phyloP scores from a whole-genome alignment of 83 land plant species.

The Diphasiastrum complanatum region DNA sequence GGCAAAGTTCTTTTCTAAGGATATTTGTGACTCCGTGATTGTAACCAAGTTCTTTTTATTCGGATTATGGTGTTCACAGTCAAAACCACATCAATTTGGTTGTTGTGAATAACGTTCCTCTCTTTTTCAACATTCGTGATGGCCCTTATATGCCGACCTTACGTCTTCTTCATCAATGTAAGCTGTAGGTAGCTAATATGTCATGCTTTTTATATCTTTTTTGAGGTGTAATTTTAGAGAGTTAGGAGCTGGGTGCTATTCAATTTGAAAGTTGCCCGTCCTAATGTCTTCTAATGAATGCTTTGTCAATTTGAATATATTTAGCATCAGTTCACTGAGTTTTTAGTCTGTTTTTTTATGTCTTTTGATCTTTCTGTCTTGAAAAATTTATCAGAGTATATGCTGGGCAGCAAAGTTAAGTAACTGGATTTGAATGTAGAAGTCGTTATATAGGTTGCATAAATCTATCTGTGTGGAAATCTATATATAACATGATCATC shows the following conservation, averaged over 20 bases:
- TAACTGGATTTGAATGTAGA: too few species aligned
- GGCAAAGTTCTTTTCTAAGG: neutral
- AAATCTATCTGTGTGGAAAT: too few species aligned
- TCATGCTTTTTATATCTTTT: too few species aligned
- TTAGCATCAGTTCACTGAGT: neutral
- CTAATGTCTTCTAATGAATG: too few species aligned
- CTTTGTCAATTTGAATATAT: too few species aligned
- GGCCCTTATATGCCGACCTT: constrained; percentile 99
- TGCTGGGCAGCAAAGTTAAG: too few species aligned
- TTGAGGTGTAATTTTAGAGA: too few species aligned
- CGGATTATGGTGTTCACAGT: constrained; percentile 28
- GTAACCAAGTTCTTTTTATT: neutral
- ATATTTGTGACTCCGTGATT: neutral
- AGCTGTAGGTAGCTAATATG: too few species aligned
- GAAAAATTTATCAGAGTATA: neutral
- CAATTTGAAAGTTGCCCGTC: too few species aligned
- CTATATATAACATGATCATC: neutral
- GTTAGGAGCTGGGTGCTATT: too few species aligned
- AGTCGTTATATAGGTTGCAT: too few species aligned
- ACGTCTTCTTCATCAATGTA: constrained; percentile 93
- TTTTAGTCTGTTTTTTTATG: neutral
- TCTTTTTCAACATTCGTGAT: constrained; percentile 94
- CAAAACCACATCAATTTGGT: constrained; percentile 95
- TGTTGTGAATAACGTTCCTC: constrained; percentile 90
- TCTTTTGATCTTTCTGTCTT: neutral